Conservation (phyloP, 176 grass and related monocot genomes). For the Poa pratensis region DNA sequence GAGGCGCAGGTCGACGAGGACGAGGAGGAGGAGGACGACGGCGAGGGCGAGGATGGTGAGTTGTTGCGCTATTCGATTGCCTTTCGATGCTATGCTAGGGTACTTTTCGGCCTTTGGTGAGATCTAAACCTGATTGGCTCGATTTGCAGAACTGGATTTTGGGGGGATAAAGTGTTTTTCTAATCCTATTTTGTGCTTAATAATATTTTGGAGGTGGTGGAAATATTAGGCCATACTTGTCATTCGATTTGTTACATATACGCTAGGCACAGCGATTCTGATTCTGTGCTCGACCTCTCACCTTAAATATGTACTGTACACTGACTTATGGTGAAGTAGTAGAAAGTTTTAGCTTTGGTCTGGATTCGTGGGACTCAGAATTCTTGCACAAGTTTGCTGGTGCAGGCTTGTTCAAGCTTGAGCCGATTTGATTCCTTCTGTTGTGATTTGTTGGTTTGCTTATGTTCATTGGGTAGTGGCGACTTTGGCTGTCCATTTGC, state of each 20-base stretch:
- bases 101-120: neutral
- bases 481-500: neutral
- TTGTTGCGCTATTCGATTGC: neutral
- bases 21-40: constrained; percentile 93
- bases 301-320: neutral
- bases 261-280: neutral
- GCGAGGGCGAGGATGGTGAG: constrained; percentile 91
- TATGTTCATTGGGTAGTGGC: neutral
- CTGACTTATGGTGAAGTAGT: neutral
- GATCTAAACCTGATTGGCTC: constrained; percentile 38
- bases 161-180: neutral
- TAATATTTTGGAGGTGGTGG: neutral
- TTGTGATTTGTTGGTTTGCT: neutral
- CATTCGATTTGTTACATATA: neutral
- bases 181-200: neutral
- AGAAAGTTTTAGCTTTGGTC: neutral
- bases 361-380: neutral
- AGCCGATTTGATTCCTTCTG: neutral
- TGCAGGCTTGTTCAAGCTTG: neutral
- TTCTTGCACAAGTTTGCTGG: neutral
- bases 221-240: neutral
- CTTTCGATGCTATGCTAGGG: neutral
- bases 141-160: constrained; percentile 28
- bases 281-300: neutral
- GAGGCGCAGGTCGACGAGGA: constrained; percentile 88